Evolutionary conservation across 345 rosid species (phyloP), one percentile per base, ranked within the genome.

Genomic region (Zanthoxylum bungeanum): DNA sequence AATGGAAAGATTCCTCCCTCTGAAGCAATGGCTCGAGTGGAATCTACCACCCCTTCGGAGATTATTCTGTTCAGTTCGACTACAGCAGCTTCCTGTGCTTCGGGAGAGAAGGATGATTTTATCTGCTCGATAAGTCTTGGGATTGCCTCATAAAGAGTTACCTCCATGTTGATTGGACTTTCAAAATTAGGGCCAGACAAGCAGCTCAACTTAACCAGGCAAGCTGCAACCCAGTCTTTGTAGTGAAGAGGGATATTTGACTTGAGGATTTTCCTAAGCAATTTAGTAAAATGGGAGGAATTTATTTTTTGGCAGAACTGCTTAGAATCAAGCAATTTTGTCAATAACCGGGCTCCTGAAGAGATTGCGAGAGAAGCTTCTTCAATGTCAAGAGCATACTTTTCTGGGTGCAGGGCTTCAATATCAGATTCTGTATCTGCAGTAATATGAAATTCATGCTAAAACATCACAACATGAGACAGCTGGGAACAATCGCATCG

Each of bases 201-300:
- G 47, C 86, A 75, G 68, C 79, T 75, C 72, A 93, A 78, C 71
- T 93, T 90, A 60, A 90, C 85, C 3, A 93, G 88, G 79, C 91
- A 87, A 66, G 93, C 85, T 0, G 96, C 93, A 27, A 91, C 91
- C 90, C 89, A 87, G 57, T 93, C 93, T 79, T 93, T 90, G 78
- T 81, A 60, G 59, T 78, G 79, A 50, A 89, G 76, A 50, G 90
- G 88, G 60, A 84, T 76, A 25, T 75, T 60, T 0, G 94, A 87
- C 73, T 84, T 87, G 25, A 89, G 77, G 72, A 77, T 82, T 60
- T 77, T 47, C 19, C 90, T 83, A 6, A 89, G 88, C 72, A 74
- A 28, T 64, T 65, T 49, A 7, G 76, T 80, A 73, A 85, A 81
- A 69, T 53, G 82, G 30, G 69, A 5, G 2, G 83, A 28, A 64